Percentiles rank a stretch among this genome's conserved stretches.
Evolutionary conservation across 225 moss, liverwort and hornwort species (phyloP).

Genomic region (Pseudoscleropodium purum): DNA sequence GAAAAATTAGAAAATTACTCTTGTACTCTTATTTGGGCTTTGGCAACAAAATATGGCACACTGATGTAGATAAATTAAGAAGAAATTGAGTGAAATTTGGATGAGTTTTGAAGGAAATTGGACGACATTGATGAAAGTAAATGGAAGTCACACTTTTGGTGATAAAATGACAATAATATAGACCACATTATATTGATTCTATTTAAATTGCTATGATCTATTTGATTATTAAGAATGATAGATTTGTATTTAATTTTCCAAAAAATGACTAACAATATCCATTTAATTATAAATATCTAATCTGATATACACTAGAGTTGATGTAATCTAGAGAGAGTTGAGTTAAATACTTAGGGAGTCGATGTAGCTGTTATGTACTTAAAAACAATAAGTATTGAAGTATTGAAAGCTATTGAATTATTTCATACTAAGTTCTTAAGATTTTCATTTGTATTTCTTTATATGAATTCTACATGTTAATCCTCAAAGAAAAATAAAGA

Average conservation of each 20-base stretch:
- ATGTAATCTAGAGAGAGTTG: background rate
- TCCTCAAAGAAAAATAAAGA: too few relatives aligned
- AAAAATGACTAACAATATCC: background rate
- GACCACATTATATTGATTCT: background rate
- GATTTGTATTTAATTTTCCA: background rate
- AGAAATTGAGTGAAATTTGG: background rate
- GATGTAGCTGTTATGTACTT: background rate
- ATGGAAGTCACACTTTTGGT: too few relatives aligned
- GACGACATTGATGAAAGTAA: background rate
- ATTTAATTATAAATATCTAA: background rate
- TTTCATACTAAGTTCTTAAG: background rate
- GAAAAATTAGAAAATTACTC: too few relatives aligned
- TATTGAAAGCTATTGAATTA: background rate
- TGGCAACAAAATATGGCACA: too few relatives aligned
- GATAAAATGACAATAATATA: background rate
- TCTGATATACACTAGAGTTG: rapidly evolving
- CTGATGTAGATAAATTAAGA: background rate
- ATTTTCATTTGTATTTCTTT: background rate
- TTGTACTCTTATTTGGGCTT: too few relatives aligned
- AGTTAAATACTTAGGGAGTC: background rate
- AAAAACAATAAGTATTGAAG: background rate
- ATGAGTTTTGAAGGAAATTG: too few relatives aligned
- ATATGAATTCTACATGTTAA: background rate
- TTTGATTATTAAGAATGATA: too few relatives aligned
- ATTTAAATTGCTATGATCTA: too few relatives aligned